A percentile compares a stretch with the other conserved stretches of the same genome.
Evolutionary conservation across 371 early-diverging fungal genomes (phyloP).

Genomic region (Mortierella sp.): DNA sequence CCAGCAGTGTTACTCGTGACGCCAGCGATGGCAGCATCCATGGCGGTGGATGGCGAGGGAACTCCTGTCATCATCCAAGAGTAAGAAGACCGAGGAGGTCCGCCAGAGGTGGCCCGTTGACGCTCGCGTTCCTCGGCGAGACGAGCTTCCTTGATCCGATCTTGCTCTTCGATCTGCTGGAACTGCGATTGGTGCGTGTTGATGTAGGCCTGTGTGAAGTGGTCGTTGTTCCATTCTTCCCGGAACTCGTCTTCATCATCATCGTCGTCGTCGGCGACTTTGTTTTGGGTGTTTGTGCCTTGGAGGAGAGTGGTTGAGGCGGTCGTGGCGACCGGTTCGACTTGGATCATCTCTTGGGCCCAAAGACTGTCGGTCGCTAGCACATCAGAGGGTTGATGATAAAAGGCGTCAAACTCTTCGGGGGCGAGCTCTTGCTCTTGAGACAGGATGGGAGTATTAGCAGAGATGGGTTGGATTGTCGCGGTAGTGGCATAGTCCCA

Average conservation of each 20-base stretch:
- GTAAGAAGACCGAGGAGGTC: constrained; percentile 20
- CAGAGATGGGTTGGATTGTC: not conserved
- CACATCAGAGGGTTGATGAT: constrained; percentile 15
- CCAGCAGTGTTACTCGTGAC: not conserved
- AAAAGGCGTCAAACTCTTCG: constrained; percentile 6
- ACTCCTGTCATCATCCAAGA: constrained; percentile 44
- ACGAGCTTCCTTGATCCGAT: constrained; percentile 42
- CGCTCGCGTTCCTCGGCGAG: constrained; percentile 40
- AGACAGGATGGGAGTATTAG: not conserved
- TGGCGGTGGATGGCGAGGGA: not conserved
- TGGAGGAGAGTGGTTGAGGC: not conserved
- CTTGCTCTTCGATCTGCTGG: constrained; percentile 43
- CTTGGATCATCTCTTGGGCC: constrained; percentile 29
- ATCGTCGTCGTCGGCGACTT: constrained; percentile 22
- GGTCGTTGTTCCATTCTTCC: constrained; percentile 57
- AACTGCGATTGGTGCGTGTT: constrained; percentile 42
- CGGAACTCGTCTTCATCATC: constrained; percentile 50
- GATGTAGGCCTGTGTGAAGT: constrained; percentile 52
- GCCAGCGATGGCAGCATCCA: not conserved
- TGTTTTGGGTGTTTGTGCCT: not conserved
- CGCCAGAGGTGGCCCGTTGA: constrained; percentile 17
- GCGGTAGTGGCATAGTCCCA: constrained; percentile 32
- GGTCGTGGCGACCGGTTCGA: not conserved
- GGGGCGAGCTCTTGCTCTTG: not conserved
- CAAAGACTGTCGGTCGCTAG: constrained; percentile 15